These are phyloP conservation scores for Diaporthe longicolla DNA, from an alignment of 2,329 filamentous ascomycete genomes.

Conservation along the genomic window DNA sequence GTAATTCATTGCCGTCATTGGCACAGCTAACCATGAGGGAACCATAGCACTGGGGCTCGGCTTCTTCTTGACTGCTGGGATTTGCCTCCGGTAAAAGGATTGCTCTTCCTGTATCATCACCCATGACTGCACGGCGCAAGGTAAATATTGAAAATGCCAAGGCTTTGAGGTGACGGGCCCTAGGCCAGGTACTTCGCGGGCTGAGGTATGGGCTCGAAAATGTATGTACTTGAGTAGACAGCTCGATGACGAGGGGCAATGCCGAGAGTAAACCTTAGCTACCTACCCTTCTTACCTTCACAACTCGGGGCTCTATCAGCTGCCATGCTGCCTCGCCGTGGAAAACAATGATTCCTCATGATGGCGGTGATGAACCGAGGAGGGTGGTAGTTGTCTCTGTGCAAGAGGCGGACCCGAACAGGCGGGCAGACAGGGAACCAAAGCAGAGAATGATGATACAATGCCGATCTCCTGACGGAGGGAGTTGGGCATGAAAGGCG, in stretches of 20 bases:
- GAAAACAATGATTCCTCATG: not conserved
- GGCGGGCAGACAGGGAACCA: not conserved
- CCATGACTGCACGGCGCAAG: slow-evolving; percentile 44
- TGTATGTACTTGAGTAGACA: slow-evolving; percentile 8
- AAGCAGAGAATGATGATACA: not conserved
- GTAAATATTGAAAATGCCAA: slow-evolving; percentile 21
- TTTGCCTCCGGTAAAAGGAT: slow-evolving; percentile 54
- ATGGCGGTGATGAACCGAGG: not conserved
- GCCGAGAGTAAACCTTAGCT: slow-evolving; percentile 23
- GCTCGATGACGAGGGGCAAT: slow-evolving; percentile 21
- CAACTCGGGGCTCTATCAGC: not conserved
- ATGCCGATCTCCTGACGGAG: slow-evolving; percentile 31
- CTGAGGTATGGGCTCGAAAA: slow-evolving; percentile 19
- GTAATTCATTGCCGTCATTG: slow-evolving; percentile 57
- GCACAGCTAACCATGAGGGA: slow-evolving; percentile 53
- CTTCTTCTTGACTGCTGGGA: slow-evolving; percentile 57
- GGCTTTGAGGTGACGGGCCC: not conserved
- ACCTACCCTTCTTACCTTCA: slow-evolving; percentile 6
- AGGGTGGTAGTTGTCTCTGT: not conserved
- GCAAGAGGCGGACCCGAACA: not conserved
- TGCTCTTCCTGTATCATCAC: slow-evolving; percentile 57
- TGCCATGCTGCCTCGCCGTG: not conserved
- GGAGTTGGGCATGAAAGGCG: slow-evolving; percentile 31
- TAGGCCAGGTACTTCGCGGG: not conserved
- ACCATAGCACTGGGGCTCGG: slow-evolving; percentile 65